phyloP scores from a whole-genome alignment of 176 grass and related monocot species.

The Phyllostachys edulis region DNA sequence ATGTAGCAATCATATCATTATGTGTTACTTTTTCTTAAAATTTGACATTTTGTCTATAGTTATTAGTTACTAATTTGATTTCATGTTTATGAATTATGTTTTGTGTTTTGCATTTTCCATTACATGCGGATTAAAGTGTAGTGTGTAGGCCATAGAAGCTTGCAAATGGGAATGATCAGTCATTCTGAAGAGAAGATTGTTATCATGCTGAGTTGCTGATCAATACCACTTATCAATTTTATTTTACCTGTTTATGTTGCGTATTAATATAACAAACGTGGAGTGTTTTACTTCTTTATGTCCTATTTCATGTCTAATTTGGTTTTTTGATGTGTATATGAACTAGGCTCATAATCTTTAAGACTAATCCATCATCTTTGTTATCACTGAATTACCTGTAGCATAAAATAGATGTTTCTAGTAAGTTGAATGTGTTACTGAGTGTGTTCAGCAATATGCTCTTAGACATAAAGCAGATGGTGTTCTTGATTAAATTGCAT shows the following conservation, averaged over 20 bases:
- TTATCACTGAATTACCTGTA: neutral
- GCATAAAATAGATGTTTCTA: neutral
- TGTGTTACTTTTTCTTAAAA: neutral
- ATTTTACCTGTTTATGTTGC: neutral
- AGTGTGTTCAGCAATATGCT: neutral
- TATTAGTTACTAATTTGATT: neutral
- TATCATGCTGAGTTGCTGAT: neutral
- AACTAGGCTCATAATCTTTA: neutral
- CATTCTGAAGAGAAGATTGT: neutral
- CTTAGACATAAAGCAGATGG: neutral
- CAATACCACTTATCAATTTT: neutral
- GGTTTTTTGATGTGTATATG: neutral
- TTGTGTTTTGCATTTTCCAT: neutral
- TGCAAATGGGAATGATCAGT: neutral
- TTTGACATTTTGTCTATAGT: neutral
- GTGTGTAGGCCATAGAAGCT: neutral
- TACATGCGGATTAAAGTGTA: neutral
- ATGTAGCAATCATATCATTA: neutral
- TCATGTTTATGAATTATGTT: neutral
- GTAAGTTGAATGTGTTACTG: neutral
- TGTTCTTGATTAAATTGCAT: neutral
- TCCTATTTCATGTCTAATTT: neutral
- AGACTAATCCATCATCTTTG: neutral
- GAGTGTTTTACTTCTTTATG: neutral
- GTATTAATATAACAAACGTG: neutral